Evolutionary conservation across 2,329 filamentous ascomycete species (phyloP).

Genomic region (Tolypocladium endophyticum): DNA sequence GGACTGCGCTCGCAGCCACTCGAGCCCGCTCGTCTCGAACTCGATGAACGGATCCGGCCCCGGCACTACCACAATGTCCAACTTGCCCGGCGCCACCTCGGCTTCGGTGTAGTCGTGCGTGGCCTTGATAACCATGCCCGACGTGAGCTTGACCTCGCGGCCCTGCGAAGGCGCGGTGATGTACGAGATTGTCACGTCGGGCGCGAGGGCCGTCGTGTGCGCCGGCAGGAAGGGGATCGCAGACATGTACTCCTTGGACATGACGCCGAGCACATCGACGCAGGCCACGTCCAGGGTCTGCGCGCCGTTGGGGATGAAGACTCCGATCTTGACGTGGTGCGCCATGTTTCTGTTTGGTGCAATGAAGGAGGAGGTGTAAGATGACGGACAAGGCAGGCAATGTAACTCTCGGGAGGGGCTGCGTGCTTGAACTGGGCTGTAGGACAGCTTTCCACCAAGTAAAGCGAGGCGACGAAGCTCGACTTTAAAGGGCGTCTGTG

Average conservation of each 20-base stretch:
- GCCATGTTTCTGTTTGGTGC: conserved; percentile 2
- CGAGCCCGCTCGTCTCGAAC: conserved; percentile 22
- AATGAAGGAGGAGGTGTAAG: not conserved
- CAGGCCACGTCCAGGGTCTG: conserved; percentile 41
- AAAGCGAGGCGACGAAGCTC: not conserved
- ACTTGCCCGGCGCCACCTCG: conserved; percentile 36
- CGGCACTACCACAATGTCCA: conserved; percentile 41
- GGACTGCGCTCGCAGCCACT: conserved; percentile 33
- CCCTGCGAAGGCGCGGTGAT: conserved; percentile 28
- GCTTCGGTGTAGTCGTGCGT: conserved; percentile 33
- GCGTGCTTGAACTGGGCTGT: not conserved
- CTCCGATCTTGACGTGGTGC: conserved; percentile 31
- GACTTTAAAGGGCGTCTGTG: not conserved
- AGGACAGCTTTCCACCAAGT: not conserved
- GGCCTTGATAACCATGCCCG: conserved; percentile 24
- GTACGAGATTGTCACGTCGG: conserved; percentile 32
- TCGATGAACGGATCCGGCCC: conserved; percentile 31
- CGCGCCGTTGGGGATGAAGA: conserved; percentile 35
- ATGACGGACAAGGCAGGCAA: not conserved
- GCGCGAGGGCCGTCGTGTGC: conserved; percentile 28
- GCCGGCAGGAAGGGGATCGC: conserved; percentile 20
- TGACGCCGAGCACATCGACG: conserved; percentile 36
- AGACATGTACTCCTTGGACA: conserved; percentile 34
- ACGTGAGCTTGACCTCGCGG: conserved; percentile 28
- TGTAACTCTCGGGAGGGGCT: not conserved